phyloP scores from a whole-genome alignment of 2,329 filamentous ascomycete genomes.

The Paecilomyces sp. region DNA sequence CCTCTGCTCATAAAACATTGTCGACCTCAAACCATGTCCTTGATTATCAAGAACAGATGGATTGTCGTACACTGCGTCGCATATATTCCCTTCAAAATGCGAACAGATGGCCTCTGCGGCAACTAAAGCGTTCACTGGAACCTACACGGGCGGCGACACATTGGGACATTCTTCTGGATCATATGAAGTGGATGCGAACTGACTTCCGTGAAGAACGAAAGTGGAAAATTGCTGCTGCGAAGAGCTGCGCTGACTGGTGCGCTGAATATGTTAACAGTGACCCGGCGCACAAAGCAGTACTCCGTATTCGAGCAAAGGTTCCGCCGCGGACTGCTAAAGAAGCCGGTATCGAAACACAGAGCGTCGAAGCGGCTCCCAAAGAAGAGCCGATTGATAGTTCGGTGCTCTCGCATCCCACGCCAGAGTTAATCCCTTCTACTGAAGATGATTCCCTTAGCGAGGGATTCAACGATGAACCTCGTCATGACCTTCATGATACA shows the following conservation, averaged over 20 bases:
- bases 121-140: constrained; percentile 77
- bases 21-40: constrained; percentile 79
- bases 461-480: constrained; percentile 37
- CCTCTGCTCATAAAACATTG: constrained; percentile 80
- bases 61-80: constrained; percentile 74
- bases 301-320: constrained; percentile 57
- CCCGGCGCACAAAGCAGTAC: constrained; percentile 53
- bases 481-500: constrained; percentile 35
- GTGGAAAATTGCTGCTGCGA: constrained; percentile 80
- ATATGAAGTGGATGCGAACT: constrained; percentile 97
- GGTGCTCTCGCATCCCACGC: constrained; percentile 47
- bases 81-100: constrained; percentile 88
- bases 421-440: constrained; percentile 59
- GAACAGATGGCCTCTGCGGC: constrained; percentile 86
- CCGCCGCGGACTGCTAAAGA: constrained; percentile 17
- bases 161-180: constrained; percentile 77
- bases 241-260: constrained; percentile 73
- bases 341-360: constrained; percentile 19
- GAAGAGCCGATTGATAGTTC: constrained; percentile 26
- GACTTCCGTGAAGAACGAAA: constrained; percentile 92
- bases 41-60: constrained; percentile 76
- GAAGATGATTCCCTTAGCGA: constrained; percentile 53
- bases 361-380: constrained; percentile 19
- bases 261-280: constrained; percentile 69
- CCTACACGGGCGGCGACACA: constrained; percentile 70